phyloP scores from a whole-genome alignment of 306 rosid genomes.

The Dalbergia oliveri region DNA sequence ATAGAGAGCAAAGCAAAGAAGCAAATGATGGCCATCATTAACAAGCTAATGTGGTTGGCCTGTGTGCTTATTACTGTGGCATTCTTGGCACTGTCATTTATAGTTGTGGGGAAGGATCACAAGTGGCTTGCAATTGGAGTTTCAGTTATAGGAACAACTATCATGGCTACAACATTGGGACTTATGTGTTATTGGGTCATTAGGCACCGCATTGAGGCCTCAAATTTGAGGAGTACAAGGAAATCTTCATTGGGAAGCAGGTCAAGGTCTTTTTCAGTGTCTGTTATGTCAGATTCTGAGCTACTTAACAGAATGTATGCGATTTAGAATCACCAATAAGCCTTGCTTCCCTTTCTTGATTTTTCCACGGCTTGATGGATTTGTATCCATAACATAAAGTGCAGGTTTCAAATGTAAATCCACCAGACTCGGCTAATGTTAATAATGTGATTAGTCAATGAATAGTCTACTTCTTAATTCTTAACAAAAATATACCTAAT shows the following conservation, averaged over 20 bases:
- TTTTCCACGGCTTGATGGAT: constrained; percentile 5
- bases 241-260: constrained; percentile 77
- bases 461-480: neutral
- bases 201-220: constrained; percentile 83
- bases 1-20: constrained; percentile 95
- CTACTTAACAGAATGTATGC: constrained; percentile 86
- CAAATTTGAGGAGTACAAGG: constrained; percentile 70
- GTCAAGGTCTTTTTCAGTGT: constrained; percentile 71
- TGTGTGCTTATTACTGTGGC: constrained; percentile 83
- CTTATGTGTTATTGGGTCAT: constrained; percentile 89
- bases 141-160: constrained; percentile 76
- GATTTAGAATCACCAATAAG: constrained; percentile 50
- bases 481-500: too few species aligned
- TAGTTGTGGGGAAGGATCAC: constrained; percentile 77
- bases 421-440: constrained; percentile 7
- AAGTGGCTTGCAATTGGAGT: constrained; percentile 88
- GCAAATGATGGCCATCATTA: constrained; percentile 96
- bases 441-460: constrained; percentile 12
- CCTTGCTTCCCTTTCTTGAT: neutral
- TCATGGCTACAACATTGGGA: constrained; percentile 88
- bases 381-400: neutral
- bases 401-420: neutral
- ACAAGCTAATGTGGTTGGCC: constrained; percentile 97
- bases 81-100: constrained; percentile 77
- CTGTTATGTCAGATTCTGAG: constrained; percentile 85